A percentile compares a stretch with the other conserved stretches of the same genome.
These are phyloP conservation scores for Glomus cerebriforme DNA, from an alignment of 192 early-diverging fungal species.

Conservation along the genomic window DNA sequence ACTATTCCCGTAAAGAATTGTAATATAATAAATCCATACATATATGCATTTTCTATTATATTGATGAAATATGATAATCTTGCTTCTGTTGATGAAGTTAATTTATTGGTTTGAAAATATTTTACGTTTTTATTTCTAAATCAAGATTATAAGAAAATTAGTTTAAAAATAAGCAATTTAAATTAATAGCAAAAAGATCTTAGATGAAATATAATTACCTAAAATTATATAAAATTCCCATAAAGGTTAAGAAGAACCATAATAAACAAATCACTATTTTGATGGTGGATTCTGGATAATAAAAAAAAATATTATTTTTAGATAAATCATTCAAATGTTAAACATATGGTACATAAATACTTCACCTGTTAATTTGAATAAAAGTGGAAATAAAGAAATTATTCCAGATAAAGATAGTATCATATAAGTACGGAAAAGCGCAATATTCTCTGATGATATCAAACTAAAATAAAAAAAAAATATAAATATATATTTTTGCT, in stretches of 20 bases:
- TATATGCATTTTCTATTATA: constrained; percentile 55
- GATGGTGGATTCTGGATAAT: neutral
- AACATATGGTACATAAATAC: constrained; percentile 8
- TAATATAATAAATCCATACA: constrained; percentile 54
- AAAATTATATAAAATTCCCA: neutral
- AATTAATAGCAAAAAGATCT: neutral
- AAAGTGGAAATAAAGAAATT: constrained; percentile 69
- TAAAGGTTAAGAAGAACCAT: neutral
- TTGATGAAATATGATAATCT: constrained; percentile 30
- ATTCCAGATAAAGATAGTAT: constrained; percentile 64
- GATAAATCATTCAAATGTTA: neutral
- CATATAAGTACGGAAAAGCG: constrained; percentile 58
- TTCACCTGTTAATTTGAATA: constrained; percentile 65
- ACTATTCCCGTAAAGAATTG: constrained; percentile 58
- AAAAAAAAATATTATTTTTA: neutral
- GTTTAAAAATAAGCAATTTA: neutral
- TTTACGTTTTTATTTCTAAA: neutral
- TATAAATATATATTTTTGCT: neutral
- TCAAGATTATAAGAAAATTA: neutral
- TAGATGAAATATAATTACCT: neutral
- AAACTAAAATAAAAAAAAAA: constrained; percentile 42
- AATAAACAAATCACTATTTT: constrained; percentile 7
- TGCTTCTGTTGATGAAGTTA: too few relatives aligned
- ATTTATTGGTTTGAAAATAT: neutral
- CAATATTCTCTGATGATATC: constrained; percentile 45